A percentile compares a stretch with the other conserved stretches of the same genome.
These are phyloP conservation scores for Aspergillus sparsus DNA, from an alignment of 495 filamentous ascomycete genomes.

Conservation along the genomic window DNA sequence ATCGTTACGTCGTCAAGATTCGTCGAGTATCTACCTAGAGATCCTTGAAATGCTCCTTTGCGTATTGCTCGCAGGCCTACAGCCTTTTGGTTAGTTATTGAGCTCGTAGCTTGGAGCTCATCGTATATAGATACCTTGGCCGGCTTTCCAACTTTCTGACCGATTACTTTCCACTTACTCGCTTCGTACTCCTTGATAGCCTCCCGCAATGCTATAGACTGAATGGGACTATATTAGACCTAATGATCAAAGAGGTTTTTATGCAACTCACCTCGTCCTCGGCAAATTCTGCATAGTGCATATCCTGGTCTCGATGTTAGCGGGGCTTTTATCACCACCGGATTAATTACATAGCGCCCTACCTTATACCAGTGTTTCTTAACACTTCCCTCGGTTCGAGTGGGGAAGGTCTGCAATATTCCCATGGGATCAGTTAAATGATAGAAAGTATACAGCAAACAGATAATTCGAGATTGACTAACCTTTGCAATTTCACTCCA, in stretches of 20 bases:
- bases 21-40: slow-evolving; percentile 33
- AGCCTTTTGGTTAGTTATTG: slow-evolving; percentile 17
- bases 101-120: background rate
- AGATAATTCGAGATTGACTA: background rate
- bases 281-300: slow-evolving; percentile 99
- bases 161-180: slow-evolving; percentile 98
- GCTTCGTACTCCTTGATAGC: slow-evolving; percentile 99
- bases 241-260: slow-evolving; percentile 21
- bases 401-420: slow-evolving; percentile 75
- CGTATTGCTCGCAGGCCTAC: slow-evolving; percentile 96
- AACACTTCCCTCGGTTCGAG: slow-evolving; percentile 91
- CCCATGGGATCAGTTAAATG: slow-evolving; percentile 12
- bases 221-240: slow-evolving; percentile 32
- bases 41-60: slow-evolving; percentile 89
- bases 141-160: slow-evolving; percentile 93
- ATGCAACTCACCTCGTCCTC: slow-evolving; percentile 80
- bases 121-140: slow-evolving; percentile 68
- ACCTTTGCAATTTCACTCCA: slow-evolving; percentile 99
- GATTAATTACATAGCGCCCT: slow-evolving; percentile 26
- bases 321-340: slow-evolving; percentile 11
- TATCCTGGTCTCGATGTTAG: slow-evolving; percentile 63
- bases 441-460: background rate
- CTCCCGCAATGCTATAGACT: slow-evolving; percentile 82
- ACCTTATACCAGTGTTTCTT: slow-evolving; percentile 99
- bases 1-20: slow-evolving; percentile 46